Evolutionary conservation across 768 basidiomycete genomes (phyloP).

Genomic region (Imleria badia): DNA sequence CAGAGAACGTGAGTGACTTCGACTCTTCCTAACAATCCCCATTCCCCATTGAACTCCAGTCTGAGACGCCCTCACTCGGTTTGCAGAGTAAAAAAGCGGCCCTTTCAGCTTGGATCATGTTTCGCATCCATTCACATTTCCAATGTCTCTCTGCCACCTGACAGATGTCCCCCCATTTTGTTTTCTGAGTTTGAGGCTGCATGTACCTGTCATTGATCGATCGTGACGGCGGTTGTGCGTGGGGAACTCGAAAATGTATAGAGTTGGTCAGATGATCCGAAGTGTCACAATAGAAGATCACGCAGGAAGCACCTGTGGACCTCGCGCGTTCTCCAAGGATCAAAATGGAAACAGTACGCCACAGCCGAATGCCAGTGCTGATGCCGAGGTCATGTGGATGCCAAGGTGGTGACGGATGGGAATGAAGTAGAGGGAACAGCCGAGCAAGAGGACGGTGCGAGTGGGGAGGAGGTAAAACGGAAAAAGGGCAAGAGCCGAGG

Average conservation of each 20-base stretch:
- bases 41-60: no score
- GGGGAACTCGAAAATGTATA: constrained; percentile 74
- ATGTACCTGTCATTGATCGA: constrained; percentile 68
- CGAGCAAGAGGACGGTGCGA: neutral
- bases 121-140: no score
- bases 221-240: constrained; percentile 52
- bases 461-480: neutral
- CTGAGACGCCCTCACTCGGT: no score
- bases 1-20: no score
- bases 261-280: constrained; percentile 64
- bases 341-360: constrained; percentile 19
- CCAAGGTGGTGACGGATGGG: constrained; percentile 1
- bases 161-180: no score
- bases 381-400: constrained; percentile 10
- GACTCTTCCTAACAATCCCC: no score
- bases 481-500: constrained; percentile 24
- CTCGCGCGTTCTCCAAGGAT: constrained; percentile 12
- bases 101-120: no score
- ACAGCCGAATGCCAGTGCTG: constrained; percentile 16
- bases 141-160: no score
- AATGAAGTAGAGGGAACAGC: constrained; percentile 9
- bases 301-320: constrained; percentile 10
- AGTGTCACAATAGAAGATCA: constrained; percentile 21
- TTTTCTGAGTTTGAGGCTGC: constrained; percentile 30
- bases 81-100: no score